phyloP scores from a whole-genome alignment of 2,329 filamentous ascomycete species.

The Penicillium sclerotiorum region DNA sequence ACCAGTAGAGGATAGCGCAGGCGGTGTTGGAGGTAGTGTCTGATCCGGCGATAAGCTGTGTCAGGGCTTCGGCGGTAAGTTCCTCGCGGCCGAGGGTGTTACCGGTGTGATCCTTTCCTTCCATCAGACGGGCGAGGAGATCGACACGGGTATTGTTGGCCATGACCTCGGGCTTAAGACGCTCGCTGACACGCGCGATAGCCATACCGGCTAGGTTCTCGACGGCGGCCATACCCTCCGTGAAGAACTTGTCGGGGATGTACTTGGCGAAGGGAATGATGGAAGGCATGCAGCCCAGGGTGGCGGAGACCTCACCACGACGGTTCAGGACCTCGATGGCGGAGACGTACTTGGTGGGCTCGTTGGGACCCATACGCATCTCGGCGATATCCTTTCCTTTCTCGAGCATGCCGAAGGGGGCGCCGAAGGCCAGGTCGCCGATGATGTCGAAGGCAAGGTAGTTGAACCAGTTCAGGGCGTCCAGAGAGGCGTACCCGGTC shows the following conservation, averaged over 20 bases:
- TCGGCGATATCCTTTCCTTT: slow-evolving; percentile 77
- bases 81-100: slow-evolving; percentile 75
- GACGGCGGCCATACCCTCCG: slow-evolving; percentile 71
- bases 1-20: slow-evolving; percentile 81
- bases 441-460: slow-evolving; percentile 65
- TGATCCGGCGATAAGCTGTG: slow-evolving; percentile 76
- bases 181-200: slow-evolving; percentile 74
- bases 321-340: slow-evolving; percentile 89
- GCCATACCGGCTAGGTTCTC: slow-evolving; percentile 84
- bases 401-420: slow-evolving; percentile 80
- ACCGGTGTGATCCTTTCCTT: slow-evolving; percentile 79
- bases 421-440: slow-evolving; percentile 68
- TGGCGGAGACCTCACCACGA: slow-evolving; percentile 80
- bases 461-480: slow-evolving; percentile 81
- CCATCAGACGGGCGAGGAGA: slow-evolving; percentile 79
- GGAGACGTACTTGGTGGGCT: slow-evolving; percentile 67
- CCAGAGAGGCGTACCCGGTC: slow-evolving; percentile 63
- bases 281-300: slow-evolving; percentile 72
- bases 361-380: slow-evolving; percentile 63
- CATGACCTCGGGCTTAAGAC: slow-evolving; percentile 67
- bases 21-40: slow-evolving; percentile 72
- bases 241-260: slow-evolving; percentile 81
- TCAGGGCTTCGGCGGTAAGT: slow-evolving; percentile 84
- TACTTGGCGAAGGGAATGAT: slow-evolving; percentile 80
- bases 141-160: slow-evolving; percentile 70